Base-by-base conservation (phyloP, 371 early-diverging fungal species). In the Lichtheimia corymbifera region DNA sequence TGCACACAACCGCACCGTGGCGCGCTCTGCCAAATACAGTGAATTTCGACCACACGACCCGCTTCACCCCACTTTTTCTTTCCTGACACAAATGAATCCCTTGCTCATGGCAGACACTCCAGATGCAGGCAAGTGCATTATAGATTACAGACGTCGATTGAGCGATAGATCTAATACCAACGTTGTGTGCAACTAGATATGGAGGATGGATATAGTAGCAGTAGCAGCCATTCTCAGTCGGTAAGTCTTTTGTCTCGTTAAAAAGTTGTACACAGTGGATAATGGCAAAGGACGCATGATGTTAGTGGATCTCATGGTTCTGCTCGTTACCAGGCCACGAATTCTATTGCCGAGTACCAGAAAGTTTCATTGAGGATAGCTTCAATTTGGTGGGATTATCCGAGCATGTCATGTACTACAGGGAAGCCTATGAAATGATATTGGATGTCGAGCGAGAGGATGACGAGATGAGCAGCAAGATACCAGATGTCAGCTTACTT, bases 351-450 rank as follows among this genome's bases (percentile, higher is more conserved):
- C 89, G 91, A 64, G 89, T 95, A 2, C 86, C 90, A 44, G 91
- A 90, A 57, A 88, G 88, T 27, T 95, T 89, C 70, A 93, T 94
- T 58, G 86, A 88, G 64, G 98, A 98, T 76, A 84, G 91, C 53
- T 98, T 98, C 73, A 97, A 98, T 76, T 73, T 97, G 45, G 89
- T 91, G 27, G 97, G 97, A 14, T 76, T 98, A 45, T 83, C 81
- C 60, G 76, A 86, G 5, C 87, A 88, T 50, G 87, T 95, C 3
- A 84, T 87, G 13, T 82, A 90, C 69, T 96, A 92, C 70, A 80
- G 87, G 55, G 86, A 88, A 50, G 91, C 93, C 2, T 83, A 92
- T 45, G 89, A 90, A 43, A 83, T 92, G 74, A 94, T 98, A 57
- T 71, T 93, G 56, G 93, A 94, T 74, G 69, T 90, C 17, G 95